Base-by-base conservation (phyloP, 2,329 filamentous ascomycete genomes). In the Neonectria faginata region DNA sequence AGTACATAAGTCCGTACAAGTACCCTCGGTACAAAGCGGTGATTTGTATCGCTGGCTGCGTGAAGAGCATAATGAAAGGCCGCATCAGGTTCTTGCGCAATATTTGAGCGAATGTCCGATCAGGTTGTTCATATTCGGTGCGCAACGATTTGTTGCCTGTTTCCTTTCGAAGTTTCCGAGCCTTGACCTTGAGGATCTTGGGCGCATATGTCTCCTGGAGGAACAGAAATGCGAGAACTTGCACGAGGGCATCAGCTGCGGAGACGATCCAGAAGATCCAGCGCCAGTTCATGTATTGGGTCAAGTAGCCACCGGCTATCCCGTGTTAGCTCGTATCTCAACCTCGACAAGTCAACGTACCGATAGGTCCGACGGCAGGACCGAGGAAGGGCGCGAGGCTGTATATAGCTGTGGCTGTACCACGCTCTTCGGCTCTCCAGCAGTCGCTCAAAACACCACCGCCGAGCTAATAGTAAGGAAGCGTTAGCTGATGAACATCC, bases 1-100 rank as follows among this genome's bases (percentile, higher is more conserved):
- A 75, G 64, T 86, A 87, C 53, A 87, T 79, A n/a, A 86, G 80
- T 1, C 85, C 84, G 65, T 86, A 88, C 3, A 85, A 72, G 25
- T 86, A 80, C 0, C 83, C 81, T 10, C 84, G 78, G 61, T 85
- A 85, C 0, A 85, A 67, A 0, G 83, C 81, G 3, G 86, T 79
- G 1, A 85, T 74, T 50, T 85, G 79, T 9, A 88, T 77, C 7
- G 85, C 82, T 0, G 85, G 84, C 12, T 85, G 85, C 0, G 81
- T 79, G 18, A 83, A 76, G 2, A 87, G 76, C 72, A 88, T 80
- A 25, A 82, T 79, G 9, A 84, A 76, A 0, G 86, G 85, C 0
- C 85, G 78, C 2, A 82, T 73, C 8, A 86, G 56, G 7, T 80
- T 76, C 29, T 71, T 74, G 0, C 68, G 25, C 0, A 79, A 62